Evolutionary conservation across 2,329 filamentous ascomycete species (phyloP).

Genomic region (Curvularia lunata): DNA sequence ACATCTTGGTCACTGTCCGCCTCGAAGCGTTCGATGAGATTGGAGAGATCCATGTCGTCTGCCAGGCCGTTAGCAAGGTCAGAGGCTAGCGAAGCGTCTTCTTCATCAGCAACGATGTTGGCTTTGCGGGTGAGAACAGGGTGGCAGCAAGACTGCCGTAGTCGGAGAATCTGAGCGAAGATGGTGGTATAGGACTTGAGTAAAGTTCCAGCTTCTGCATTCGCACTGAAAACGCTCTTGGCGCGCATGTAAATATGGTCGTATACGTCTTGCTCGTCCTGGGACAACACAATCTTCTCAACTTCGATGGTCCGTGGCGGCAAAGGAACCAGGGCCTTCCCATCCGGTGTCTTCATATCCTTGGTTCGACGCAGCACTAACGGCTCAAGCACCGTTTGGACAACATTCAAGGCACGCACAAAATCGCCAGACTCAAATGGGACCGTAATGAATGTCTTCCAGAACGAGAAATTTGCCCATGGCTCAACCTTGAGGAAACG

Average conservation of each 20-base stretch:
- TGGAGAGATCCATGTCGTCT: slow-evolving; percentile 94
- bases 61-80: slow-evolving; percentile 81
- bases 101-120: slow-evolving; percentile 83
- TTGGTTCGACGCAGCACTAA: slow-evolving; percentile 95
- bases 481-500: slow-evolving; percentile 93
- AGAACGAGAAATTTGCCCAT: slow-evolving; percentile 99
- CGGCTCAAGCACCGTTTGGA: slow-evolving; percentile 94
- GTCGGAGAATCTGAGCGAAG: slow-evolving; percentile 91
- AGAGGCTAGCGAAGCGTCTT: slow-evolving; percentile 76
- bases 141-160: slow-evolving; percentile 94
- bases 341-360: slow-evolving; percentile 95
- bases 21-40: slow-evolving; percentile 84
- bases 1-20: slow-evolving; percentile 64
- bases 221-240: slow-evolving; percentile 82
- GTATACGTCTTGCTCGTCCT: slow-evolving; percentile 87
- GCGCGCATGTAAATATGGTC: slow-evolving; percentile 85
- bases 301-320: slow-evolving; percentile 84
- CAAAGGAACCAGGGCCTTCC: slow-evolving; percentile 78
- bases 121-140: slow-evolving; percentile 87
- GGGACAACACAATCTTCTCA: slow-evolving; percentile 83
- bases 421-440: slow-evolving; percentile 97
- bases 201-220: slow-evolving; percentile 88
- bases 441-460: slow-evolving; percentile 97
- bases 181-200: slow-evolving; percentile 97
- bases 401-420: slow-evolving; percentile 89